Percentiles rank a stretch among this genome's conserved stretches.
Evolutionary conservation across 164 flowering plant genomes (phyloP).

Genomic region (Nymphaea colorata): DNA sequence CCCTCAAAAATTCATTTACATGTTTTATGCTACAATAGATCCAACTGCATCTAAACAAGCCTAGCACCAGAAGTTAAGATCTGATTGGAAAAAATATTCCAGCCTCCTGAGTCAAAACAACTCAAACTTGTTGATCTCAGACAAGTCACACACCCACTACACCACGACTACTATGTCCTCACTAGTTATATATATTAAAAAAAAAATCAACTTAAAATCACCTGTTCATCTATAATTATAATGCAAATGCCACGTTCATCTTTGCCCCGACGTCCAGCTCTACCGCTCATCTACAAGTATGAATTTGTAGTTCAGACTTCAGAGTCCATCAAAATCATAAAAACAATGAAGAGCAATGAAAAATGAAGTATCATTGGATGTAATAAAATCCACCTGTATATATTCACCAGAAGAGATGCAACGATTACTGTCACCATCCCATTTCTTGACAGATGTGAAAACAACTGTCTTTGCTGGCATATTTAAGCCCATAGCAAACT

Average conservation of each 20-base stretch:
- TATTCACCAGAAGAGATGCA: constrained; percentile 95
- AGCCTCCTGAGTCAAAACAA: too few species aligned
- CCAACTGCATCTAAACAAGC: too few species aligned
- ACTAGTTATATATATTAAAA: neutral
- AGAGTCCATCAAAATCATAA: neutral
- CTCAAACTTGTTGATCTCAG: too few species aligned
- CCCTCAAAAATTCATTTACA: too few species aligned
- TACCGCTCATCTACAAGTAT: constrained; percentile 93
- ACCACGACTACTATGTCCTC: neutral
- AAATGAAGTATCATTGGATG: neutral
- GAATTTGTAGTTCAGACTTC: neutral
- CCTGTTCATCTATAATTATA: constrained; percentile 98
- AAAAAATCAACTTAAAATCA: constrained; percentile 7
- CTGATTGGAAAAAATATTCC: too few species aligned
- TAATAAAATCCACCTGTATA: constrained; percentile 72
- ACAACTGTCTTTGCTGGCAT: constrained; percentile 99
- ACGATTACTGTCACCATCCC: constrained; percentile 99
- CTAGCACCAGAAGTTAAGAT: too few species aligned
- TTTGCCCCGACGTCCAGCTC: constrained; percentile 99
- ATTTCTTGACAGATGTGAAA: constrained; percentile 84
- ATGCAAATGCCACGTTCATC: constrained; percentile 97
- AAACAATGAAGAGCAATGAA: neutral
- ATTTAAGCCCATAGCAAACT: constrained; percentile 99
- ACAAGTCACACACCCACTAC: too few species aligned
- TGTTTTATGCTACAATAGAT: too few species aligned